Base-by-base conservation (phyloP, 768 basidiomycete genomes). In the Boletus insuetus region DNA sequence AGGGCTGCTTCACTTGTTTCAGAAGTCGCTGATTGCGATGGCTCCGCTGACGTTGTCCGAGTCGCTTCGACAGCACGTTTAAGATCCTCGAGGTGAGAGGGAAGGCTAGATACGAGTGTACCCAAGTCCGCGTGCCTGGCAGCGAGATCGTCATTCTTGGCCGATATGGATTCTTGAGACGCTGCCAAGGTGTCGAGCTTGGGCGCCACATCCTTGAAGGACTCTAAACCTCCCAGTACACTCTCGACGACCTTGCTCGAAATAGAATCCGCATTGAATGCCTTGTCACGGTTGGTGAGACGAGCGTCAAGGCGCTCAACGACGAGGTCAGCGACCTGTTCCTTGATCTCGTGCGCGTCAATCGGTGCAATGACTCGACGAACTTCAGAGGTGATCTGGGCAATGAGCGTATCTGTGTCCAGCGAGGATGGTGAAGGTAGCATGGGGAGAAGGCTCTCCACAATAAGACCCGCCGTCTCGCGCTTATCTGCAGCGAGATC, bases 401-500 rank as follows among this genome's bases (percentile, higher is more conserved):
- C 67, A 9, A 82, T 77, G 46, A 92, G 71, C 3, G 77, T 74
- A 46, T 83, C 79, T 1, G 78, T 77, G 62, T 92, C 85, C 34
- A 78, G 40, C 26, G 77, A 64, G 7, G 69, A 46, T 53, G 75
- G 57, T 55, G 73, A 58, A 11, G 84, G 84, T 17, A 93, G 63
- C 51, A 89, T 66, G 11, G 91, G 91, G 6, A 84, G 54, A 38
- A 94, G 80, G 20, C 81, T 75, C 49, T 92, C 82, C 29, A 91
- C 82, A 54, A 94, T 94, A 40, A 94, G 80, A 8, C 81, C 78
- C 4, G 91, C 91, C 4, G 91, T 94, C 71, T 94, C 91, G 35
- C 89, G 81, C 68, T 94, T 94, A 68, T 94, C 91, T 0, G 89
- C 91, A 26, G 91, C 86, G 46, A 94, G 80, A 66, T 94, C 91